A percentile compares a stretch with the other conserved stretches of the same genome.
Conservation (phyloP, 2,329 filamentous ascomycete genomes). For the Aschersonia sp. region DNA sequence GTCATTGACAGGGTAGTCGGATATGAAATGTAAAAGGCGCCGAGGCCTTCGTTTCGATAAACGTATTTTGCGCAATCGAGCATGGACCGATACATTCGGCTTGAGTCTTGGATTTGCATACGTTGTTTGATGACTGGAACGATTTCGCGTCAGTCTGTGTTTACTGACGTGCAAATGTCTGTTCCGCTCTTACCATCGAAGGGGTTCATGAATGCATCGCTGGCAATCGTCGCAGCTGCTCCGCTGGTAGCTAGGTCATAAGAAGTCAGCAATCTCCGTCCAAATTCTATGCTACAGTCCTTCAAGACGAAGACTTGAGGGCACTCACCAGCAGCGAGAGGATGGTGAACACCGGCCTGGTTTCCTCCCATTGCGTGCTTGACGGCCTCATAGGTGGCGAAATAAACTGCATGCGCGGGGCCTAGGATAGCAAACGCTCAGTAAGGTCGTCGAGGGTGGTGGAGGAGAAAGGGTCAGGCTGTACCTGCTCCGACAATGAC, state of each 20-base stretch:
- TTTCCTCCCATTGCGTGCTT: conserved; percentile 96
- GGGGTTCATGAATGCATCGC: conserved; percentile 97
- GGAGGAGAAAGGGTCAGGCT: conserved; percentile 5
- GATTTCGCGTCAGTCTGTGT: neutral
- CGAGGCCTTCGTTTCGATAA: conserved; percentile 73
- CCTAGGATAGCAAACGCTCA: conserved; percentile 34
- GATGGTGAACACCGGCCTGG: conserved; percentile 73
- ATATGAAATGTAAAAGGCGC: conserved; percentile 96
- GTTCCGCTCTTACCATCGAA: conserved; percentile 61
- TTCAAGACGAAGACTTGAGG: neutral
- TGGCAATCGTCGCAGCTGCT: conserved; percentile 88
- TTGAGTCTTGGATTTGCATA: conserved; percentile 97
- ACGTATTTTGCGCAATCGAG: conserved; percentile 76
- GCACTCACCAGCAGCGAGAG: conserved; percentile 70
- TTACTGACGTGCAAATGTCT: neutral
- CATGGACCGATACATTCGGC: conserved; percentile 71
- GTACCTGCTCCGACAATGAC: conserved; percentile 88
- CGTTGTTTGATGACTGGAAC: conserved; percentile 87
- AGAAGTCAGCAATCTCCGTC: neutral
- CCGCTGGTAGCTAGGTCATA: conserved; percentile 62
- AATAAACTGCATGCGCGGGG: conserved; percentile 94
- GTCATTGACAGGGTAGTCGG: conserved; percentile 98
- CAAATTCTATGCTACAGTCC: no score
- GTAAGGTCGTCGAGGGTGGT: neutral
- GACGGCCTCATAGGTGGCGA: conserved; percentile 93